These are phyloP conservation scores for Elaphomyces granulatus DNA, from an alignment of 495 filamentous ascomycete species.

Conservation along the genomic window DNA sequence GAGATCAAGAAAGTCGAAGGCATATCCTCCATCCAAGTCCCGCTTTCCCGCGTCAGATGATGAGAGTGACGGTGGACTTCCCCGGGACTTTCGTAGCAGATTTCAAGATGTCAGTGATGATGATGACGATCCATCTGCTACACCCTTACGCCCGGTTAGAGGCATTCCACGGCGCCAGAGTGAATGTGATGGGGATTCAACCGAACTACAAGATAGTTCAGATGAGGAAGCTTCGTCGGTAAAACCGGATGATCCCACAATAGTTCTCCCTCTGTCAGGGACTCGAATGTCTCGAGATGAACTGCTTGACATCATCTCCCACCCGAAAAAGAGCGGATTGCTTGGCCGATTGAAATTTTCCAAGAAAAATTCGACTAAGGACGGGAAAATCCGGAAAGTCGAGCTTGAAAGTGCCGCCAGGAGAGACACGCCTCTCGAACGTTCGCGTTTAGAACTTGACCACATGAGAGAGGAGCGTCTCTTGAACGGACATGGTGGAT, in stretches of 20 bases:
- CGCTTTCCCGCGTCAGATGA: slow-evolving; percentile 60
- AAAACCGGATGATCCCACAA: slow-evolving; percentile 7
- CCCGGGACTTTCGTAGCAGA: slow-evolving; percentile 44
- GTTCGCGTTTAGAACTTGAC: slow-evolving; percentile 19
- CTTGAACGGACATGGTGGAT: slow-evolving; percentile 8
- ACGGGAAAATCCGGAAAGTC: slow-evolving; percentile 20
- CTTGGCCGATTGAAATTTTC: slow-evolving; percentile 27
- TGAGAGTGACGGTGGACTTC: slow-evolving; percentile 38
- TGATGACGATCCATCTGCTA: slow-evolving; percentile 30
- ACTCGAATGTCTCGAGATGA: slow-evolving; percentile 25
- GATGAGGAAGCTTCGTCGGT: slow-evolving; percentile 22
- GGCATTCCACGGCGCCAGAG: slow-evolving; percentile 44
- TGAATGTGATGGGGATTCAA: slow-evolving; percentile 46
- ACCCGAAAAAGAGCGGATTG: slow-evolving; percentile 23
- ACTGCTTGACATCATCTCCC: slow-evolving; percentile 25
- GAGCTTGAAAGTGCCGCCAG: slow-evolving; percentile 17
- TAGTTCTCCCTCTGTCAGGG: slow-evolving; percentile 5
- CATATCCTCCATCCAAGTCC: slow-evolving; percentile 13
- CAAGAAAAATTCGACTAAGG: slow-evolving; percentile 23
- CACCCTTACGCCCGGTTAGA: slow-evolving; percentile 42
- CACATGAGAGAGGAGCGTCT: slow-evolving; percentile 12
- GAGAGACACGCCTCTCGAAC: slow-evolving; percentile 24
- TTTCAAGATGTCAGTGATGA: slow-evolving; percentile 78
- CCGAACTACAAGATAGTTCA: slow-evolving; percentile 52
- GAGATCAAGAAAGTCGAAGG: slow-evolving; percentile 19